Evolutionary conservation across 208 protist genomes (phyloP).

Genomic region (Wallacemonas rigidus): DNA sequence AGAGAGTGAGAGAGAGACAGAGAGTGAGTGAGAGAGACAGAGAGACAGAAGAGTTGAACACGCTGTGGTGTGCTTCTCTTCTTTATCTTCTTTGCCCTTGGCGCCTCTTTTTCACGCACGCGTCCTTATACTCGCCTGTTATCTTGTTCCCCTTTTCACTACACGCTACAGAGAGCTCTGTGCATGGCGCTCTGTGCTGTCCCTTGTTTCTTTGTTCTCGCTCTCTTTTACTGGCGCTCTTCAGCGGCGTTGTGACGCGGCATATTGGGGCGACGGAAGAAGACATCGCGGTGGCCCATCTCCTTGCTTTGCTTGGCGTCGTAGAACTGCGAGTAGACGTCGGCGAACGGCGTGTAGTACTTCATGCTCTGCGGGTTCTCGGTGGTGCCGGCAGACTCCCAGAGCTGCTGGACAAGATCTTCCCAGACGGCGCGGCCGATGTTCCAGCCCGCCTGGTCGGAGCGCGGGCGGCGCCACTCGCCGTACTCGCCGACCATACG

Average conservation of each 20-base stretch:
- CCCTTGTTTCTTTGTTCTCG: too few relatives aligned
- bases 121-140: neutral
- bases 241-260: slow-evolving; percentile 87
- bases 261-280: slow-evolving; percentile 82
- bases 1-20: too few relatives aligned
- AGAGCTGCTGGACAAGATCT: slow-evolving; percentile 86
- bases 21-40: too few relatives aligned
- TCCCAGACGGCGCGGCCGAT: slow-evolving; percentile 87
- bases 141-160: neutral
- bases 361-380: slow-evolving; percentile 92
- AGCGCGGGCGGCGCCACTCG: slow-evolving; percentile 83
- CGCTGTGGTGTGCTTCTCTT: too few relatives aligned
- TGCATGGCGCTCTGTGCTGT: too few relatives aligned
- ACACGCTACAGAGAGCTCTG: neutral
- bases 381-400: slow-evolving; percentile 77
- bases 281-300: slow-evolving; percentile 88
- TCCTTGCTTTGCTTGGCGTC: slow-evolving; percentile 84
- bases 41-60: too few relatives aligned
- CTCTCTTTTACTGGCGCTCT: slow-evolving; percentile 20
- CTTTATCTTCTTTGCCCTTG: too few relatives aligned
- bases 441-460: slow-evolving; percentile 82
- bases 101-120: too few relatives aligned
- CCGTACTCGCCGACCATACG: slow-evolving; percentile 93
- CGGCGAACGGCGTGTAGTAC: slow-evolving; percentile 89
- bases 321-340: slow-evolving; percentile 81